Percentiles rank a stretch among this genome's conserved stretches.
Conservation (phyloP, 306 rosid species). For the Citrullus mucosospermus region DNA sequence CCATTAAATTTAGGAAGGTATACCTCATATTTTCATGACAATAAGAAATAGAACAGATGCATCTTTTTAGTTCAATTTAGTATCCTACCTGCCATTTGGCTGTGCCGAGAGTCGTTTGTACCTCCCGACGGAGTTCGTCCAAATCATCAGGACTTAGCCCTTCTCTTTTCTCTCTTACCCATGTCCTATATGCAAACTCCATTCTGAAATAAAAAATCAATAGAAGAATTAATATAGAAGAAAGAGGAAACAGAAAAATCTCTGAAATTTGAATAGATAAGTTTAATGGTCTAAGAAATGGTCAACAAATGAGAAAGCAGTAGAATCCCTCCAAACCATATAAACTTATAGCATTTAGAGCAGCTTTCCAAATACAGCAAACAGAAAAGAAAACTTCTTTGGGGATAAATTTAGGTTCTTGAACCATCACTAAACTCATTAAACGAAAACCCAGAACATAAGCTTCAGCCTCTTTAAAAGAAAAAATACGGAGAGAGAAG, state of each 20-base stretch:
- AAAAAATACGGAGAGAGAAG: not conserved
- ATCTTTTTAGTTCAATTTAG: not conserved
- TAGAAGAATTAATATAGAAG: not conserved
- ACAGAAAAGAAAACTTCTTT: not conserved
- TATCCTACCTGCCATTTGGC: conserved; percentile 90
- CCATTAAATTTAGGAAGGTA: not conserved
- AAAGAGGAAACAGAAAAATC: not conserved
- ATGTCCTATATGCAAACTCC: conserved; percentile 80
- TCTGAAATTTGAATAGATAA: not conserved
- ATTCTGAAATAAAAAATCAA: conserved; percentile 32
- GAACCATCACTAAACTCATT: not conserved
- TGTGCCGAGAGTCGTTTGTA: conserved; percentile 90
- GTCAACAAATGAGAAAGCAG: not conserved
- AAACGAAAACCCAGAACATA: not conserved
- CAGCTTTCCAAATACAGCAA: not conserved
- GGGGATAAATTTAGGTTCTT: not conserved
- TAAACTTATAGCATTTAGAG: not conserved
- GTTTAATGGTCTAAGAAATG: not conserved
- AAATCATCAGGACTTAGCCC: conserved; percentile 27
- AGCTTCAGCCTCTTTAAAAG: not conserved
- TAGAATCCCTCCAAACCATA: not conserved
- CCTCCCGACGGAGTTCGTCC: conserved; percentile 63
- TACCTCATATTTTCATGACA: not conserved
- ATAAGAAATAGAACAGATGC: not conserved
- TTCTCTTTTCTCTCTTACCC: conserved; percentile 72